Conservation (phyloP, 2,329 filamentous ascomycete species). For the Lecanoromycetidae sp. region DNA sequence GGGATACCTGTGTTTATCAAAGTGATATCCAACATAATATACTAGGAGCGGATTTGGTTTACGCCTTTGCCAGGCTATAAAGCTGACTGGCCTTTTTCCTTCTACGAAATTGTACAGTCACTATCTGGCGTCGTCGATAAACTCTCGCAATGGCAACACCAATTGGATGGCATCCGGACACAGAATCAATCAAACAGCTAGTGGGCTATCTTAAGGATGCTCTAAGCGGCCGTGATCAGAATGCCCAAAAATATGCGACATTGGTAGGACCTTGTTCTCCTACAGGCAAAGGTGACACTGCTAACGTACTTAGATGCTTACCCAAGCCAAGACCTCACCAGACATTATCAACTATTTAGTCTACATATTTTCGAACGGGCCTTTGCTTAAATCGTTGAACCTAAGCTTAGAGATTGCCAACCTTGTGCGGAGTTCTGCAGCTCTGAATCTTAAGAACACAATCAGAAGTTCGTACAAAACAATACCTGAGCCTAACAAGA, state of each 20-base stretch:
- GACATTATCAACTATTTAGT: constrained; percentile 97
- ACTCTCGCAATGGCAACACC: constrained; percentile 2
- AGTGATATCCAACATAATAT: too few species aligned
- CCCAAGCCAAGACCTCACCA: constrained; percentile 73
- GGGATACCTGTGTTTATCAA: too few species aligned
- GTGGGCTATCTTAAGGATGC: constrained; percentile 84
- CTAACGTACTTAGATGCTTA: constrained; percentile 59
- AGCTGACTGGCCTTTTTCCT: too few species aligned
- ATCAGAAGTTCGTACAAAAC: constrained; percentile 62
- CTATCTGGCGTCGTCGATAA: too few species aligned
- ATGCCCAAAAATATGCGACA: constrained; percentile 78
- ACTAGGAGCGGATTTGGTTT: too few species aligned
- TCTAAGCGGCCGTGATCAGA: constrained; percentile 68
- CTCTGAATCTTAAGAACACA: constrained; percentile 93
- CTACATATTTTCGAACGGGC: constrained; percentile 70
- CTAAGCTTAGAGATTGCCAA: constrained; percentile 54
- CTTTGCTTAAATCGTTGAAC: constrained; percentile 41
- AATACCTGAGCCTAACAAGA: constrained; percentile 60
- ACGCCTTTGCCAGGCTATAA: too few species aligned
- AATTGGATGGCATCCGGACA: constrained; percentile 89
- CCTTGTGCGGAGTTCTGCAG: constrained; percentile 72
- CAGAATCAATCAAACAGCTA: constrained; percentile 79
- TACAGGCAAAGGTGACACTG: background rate
- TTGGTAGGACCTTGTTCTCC: constrained; percentile 49
- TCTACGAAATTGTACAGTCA: too few species aligned